Conservation (phyloP, 768 basidiomycete species). For the Rubroboletus pulcherrimus region DNA sequence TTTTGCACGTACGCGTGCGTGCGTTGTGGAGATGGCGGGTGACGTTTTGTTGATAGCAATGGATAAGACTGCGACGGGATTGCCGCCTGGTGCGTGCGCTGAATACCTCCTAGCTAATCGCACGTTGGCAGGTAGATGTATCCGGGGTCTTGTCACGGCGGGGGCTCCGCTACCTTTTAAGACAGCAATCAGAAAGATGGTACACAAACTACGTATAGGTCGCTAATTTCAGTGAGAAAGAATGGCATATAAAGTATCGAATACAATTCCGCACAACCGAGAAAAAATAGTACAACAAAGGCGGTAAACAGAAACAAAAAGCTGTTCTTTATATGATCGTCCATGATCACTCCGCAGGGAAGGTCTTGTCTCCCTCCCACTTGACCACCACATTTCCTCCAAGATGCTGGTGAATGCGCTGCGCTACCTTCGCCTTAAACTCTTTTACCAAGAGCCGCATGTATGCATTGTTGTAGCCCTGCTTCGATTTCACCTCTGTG, state of each 20-base stretch:
- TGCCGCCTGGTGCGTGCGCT: neutral
- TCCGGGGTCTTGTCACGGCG: neutral
- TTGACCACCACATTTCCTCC: neutral
- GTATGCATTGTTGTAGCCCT: conserved; percentile 2
- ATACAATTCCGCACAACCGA: neutral
- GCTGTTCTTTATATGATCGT: neutral
- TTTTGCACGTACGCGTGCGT: conserved; percentile 32
- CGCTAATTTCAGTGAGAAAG: neutral
- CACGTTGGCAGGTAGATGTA: neutral
- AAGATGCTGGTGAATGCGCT: neutral
- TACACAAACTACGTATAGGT: neutral
- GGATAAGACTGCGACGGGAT: neutral
- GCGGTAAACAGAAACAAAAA: neutral
- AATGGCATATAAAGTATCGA: neutral
- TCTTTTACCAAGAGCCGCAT: neutral
- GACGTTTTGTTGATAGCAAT: neutral
- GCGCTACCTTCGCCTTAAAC: neutral
- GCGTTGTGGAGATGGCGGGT: conserved; percentile 8
- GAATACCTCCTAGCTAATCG: neutral
- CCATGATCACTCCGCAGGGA: conserved; percentile 1
- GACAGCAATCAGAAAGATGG: too few species aligned
- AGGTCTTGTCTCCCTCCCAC: conserved; percentile 11
- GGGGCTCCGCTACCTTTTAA: neutral
- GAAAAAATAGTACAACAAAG: neutral
- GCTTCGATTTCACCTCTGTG: neutral